These are phyloP conservation scores for Eurotiales sp. DNA, from an alignment of 2,329 filamentous ascomycete species.

Conservation along the genomic window DNA sequence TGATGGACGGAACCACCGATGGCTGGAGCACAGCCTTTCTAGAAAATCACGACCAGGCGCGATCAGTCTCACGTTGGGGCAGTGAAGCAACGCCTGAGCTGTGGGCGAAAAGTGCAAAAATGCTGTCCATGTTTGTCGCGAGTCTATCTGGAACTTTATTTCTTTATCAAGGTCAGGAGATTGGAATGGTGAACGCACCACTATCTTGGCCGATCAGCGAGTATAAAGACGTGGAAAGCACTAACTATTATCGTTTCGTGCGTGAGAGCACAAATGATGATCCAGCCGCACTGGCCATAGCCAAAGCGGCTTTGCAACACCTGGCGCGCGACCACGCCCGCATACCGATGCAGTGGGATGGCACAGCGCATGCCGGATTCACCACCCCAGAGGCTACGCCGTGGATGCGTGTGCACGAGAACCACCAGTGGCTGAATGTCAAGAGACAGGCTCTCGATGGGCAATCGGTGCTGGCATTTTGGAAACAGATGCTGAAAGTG, in stretches of 20 bases:
- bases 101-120: constrained; percentile 48
- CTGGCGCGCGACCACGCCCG: constrained; percentile 63
- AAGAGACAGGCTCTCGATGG: constrained; percentile 33
- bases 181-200: constrained; percentile 56
- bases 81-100: constrained; percentile 45
- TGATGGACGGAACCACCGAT: constrained; percentile 41
- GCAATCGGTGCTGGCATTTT: constrained; percentile 42
- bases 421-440: constrained; percentile 57
- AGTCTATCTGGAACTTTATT: constrained; percentile 54
- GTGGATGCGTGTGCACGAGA: constrained; percentile 64
- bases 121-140: constrained; percentile 50
- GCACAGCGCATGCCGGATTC: constrained; percentile 57
- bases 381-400: constrained; percentile 44
- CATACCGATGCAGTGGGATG: constrained; percentile 66
- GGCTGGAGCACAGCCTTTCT: constrained; percentile 59
- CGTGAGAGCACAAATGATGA: constrained; percentile 27
- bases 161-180: constrained; percentile 60
- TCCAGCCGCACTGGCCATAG: constrained; percentile 41
- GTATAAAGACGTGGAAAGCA: constrained; percentile 40
- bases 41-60: constrained; percentile 62
- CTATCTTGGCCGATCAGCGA: constrained; percentile 47
- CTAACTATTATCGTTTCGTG: constrained; percentile 45
- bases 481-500: constrained; percentile 24
- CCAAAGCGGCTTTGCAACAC: constrained; percentile 52
- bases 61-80: constrained; percentile 53